These are phyloP conservation scores for Crithidia acanthocephali DNA, from an alignment of 208 protist genomes.

Conservation along the genomic window DNA sequence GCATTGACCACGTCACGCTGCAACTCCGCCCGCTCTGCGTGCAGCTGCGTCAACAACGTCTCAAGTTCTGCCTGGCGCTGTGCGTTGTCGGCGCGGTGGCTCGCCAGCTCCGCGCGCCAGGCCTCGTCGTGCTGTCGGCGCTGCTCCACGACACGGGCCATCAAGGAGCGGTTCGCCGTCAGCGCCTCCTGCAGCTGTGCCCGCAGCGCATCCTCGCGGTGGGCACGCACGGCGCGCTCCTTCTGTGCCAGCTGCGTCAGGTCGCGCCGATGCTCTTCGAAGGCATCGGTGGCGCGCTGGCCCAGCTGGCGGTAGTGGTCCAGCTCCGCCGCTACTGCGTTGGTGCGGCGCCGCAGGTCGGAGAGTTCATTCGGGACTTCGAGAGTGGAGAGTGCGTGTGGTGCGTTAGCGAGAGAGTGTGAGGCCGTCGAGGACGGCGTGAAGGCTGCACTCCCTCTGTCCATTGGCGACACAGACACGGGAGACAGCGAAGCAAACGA, in stretches of 20 bases:
- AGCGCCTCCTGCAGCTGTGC: slow-evolving; percentile 45
- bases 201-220: slow-evolving; percentile 63
- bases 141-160: slow-evolving; percentile 33
- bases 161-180: slow-evolving; percentile 29
- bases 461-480: background rate
- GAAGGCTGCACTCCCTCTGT: background rate
- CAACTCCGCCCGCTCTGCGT: slow-evolving; percentile 33
- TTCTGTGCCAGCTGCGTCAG: slow-evolving; percentile 70
- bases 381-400: background rate
- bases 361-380: slow-evolving; percentile 41
- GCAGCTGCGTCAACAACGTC: slow-evolving; percentile 36
- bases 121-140: slow-evolving; percentile 24
- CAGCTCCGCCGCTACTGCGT: slow-evolving; percentile 56
- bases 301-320: slow-evolving; percentile 53
- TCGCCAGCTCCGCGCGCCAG: slow-evolving; percentile 35
- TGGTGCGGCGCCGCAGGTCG: slow-evolving; percentile 50
- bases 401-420: background rate
- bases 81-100: slow-evolving; percentile 18
- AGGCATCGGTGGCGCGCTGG: slow-evolving; percentile 44
- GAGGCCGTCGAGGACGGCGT: slow-evolving; percentile 6
- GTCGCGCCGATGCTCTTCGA: slow-evolving; percentile 74
- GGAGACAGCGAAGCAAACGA: slow-evolving; percentile 13
- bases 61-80: slow-evolving; percentile 23
- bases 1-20: slow-evolving; percentile 29
- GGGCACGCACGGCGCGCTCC: slow-evolving; percentile 59